phyloP scores from a whole-genome alignment of 805 yeast genomes.

The Candida verbasci region DNA sequence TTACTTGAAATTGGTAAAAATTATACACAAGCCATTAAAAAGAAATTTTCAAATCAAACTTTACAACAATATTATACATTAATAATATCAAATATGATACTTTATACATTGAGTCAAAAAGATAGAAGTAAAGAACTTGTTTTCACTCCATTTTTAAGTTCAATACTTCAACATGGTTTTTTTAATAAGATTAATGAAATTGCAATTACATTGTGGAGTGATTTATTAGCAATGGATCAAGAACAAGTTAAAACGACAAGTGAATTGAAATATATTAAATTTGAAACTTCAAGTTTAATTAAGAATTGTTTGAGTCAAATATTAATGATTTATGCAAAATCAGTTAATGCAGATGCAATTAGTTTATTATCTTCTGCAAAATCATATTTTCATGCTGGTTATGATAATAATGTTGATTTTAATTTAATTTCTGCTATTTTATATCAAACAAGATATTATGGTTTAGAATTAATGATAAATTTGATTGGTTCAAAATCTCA shows the following conservation, averaged over 20 bases:
- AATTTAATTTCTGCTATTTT: constrained; percentile 22
- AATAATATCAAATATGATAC: constrained; percentile 24
- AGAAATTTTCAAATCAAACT: constrained; percentile 14
- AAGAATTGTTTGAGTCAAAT: constrained; percentile 41
- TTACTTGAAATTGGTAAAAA: constrained; percentile 28
- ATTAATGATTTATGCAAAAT: constrained; percentile 42
- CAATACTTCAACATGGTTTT: constrained; percentile 52
- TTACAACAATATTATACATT: constrained; percentile 29
- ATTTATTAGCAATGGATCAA: constrained; percentile 12
- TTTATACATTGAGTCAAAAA: constrained; percentile 32
- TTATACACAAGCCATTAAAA: constrained; percentile 21
- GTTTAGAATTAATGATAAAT: constrained; percentile 34
- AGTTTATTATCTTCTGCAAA: constrained; percentile 37
- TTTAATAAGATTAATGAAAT: constrained; percentile 27
- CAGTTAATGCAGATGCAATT: constrained; percentile 34
- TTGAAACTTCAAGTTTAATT: constrained; percentile 30
- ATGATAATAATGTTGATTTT: constrained; percentile 13
- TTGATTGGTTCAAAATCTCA: constrained; percentile 22
- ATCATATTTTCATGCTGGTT: constrained; percentile 17
- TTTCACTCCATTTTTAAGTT: constrained; percentile 39
- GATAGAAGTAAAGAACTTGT: constrained; percentile 21
- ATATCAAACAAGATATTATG: constrained; percentile 38
- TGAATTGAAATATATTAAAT: constrained; percentile 28
- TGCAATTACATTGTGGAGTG: constrained; percentile 16
- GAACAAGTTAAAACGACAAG: constrained; percentile 15